Evolutionary conservation across 306 rosid genomes (phyloP), one percentile per base, ranked within the genome.

Genomic region (Elaeagnus macrophylla): DNA sequence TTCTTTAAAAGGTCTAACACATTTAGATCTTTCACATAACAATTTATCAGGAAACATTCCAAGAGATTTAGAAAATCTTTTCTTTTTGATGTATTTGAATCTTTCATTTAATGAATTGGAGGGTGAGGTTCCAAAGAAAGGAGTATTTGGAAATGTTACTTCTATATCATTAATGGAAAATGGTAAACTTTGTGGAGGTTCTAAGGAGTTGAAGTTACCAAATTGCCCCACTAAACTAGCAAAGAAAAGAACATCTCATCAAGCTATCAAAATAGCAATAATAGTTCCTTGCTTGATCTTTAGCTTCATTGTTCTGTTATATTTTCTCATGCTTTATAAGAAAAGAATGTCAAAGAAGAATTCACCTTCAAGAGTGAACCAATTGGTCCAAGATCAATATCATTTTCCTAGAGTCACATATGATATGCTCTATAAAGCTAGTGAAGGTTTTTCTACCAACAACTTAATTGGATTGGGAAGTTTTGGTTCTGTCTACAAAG

Each of bases 91-190:
- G 0, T 42, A 65, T 54, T 32, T 82, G 64, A 73, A 75, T 60
- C 37, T 72, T 48, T 78, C 84, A 5, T 78, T 62, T 19, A 82
- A 76, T 37, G 39, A 25, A 20, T 40, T 79, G 18, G 79, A 59
- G 4, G 85, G 89, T 0, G 76, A 65, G 43, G 82, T 82, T 0
- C 76, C 72, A 53, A 67, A 41, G 0, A 5, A 54, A 36, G 84
- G 82, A 10, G 65, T 56, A 6, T 78, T 82, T 9, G 1, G 0
- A 32, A 79, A 79, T 45, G 35, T 51, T 11, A 76, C 60, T 9
- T 38, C 8, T 10, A 4, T 53, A 19, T 62, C 43, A 7, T 1
- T 67, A 39, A 1, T 2, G 0, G 66, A 66, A 52, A 72, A 72
- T 52, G 0, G 16, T 0, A 52, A 67, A 32, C 73, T 67, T 8